A percentile compares a stretch with the other conserved stretches of the same genome.
Conservation (phyloP, 176 grass and related monocot species). For the Urochloa ruziziensis region DNA sequence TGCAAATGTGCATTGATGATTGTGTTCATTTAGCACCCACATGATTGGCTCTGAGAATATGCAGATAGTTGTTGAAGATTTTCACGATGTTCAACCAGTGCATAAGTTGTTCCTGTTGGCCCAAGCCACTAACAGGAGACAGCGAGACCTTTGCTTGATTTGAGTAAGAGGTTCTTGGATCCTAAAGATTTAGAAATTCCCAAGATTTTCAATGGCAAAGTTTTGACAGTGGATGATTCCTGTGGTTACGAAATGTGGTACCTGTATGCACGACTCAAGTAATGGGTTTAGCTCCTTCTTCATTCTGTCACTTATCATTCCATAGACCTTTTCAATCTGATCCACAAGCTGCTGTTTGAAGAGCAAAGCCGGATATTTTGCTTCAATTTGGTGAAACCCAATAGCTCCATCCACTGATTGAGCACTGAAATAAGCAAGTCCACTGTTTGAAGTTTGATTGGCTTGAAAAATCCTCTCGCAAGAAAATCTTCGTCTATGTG, state of each 20-base stretch:
- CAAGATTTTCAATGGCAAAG: conserved; percentile 14
- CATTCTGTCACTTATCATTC: conserved; percentile 63
- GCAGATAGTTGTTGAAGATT: conserved; percentile 58
- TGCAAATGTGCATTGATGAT: conserved; percentile 1
- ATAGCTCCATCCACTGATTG: conserved; percentile 45
- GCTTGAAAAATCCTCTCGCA: conserved; percentile 65
- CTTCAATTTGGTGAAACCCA: conserved; percentile 55
- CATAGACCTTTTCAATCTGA: conserved; percentile 78
- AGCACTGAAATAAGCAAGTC: conserved; percentile 53
- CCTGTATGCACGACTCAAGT: conserved; percentile 83
- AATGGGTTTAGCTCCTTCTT: conserved; percentile 80
- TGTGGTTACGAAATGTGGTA: conserved; percentile 27
- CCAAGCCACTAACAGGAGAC: conserved; percentile 22
- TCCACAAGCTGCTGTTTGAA: conserved; percentile 86
- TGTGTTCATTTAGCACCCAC: conserved; percentile 37
- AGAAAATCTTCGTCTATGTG: conserved; percentile 56
- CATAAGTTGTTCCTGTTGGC: conserved; percentile 35
- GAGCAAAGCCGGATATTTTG: conserved; percentile 75
- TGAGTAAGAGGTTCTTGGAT: conserved; percentile 42
- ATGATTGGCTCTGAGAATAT: conserved; percentile 63
- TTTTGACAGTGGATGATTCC: conserved; percentile 29
- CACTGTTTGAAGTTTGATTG: conserved; percentile 52
- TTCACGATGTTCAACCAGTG: conserved; percentile 63
- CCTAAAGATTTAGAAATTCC: conserved; percentile 37
- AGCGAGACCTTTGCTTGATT: conserved; percentile 41